A percentile compares a stretch with the other conserved stretches of the same genome.
phyloP scores from a whole-genome alignment of 2,329 filamentous ascomycete genomes.

The Fusarium abutilonis region DNA sequence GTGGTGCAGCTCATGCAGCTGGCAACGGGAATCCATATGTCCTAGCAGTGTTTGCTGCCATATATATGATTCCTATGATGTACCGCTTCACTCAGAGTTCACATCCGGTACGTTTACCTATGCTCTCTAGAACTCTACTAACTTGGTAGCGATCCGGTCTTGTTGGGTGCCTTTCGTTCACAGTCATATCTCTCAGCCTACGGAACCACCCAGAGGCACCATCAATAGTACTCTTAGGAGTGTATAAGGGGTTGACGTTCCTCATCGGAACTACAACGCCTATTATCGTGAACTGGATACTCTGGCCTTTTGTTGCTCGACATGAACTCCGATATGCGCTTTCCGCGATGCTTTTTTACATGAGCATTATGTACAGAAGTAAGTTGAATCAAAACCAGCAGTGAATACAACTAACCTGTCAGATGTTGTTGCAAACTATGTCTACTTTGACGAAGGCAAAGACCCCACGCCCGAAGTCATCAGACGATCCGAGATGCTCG shows the following conservation, averaged over 20 bases:
- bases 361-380: slow-evolving; percentile 66
- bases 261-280: slow-evolving; percentile 64
- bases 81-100: slow-evolving; percentile 65
- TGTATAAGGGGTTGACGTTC: slow-evolving; percentile 61
- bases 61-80: slow-evolving; percentile 70
- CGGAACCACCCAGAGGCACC: slow-evolving; percentile 46
- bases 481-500: slow-evolving; percentile 64
- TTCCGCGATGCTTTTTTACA: slow-evolving; percentile 66
- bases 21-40: slow-evolving; percentile 64
- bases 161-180: slow-evolving; percentile 67
- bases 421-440: slow-evolving; percentile 65
- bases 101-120: slow-evolving; percentile 56
- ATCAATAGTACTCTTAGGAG: slow-evolving; percentile 55
- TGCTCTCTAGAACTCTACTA: slow-evolving; percentile 6
- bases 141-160: slow-evolving; percentile 62
- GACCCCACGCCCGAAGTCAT: slow-evolving; percentile 63
- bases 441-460: slow-evolving; percentile 66
- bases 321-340: slow-evolving; percentile 66
- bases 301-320: slow-evolving; percentile 70
- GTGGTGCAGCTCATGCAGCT: slow-evolving; percentile 61
- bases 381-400: slow-evolving; percentile 15
- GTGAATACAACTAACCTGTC: slow-evolving; percentile 1
- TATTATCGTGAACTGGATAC: slow-evolving; percentile 65
- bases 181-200: slow-evolving; percentile 61
- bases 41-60: slow-evolving; percentile 62